A percentile compares a stretch with the other conserved stretches of the same genome.
Conservation (phyloP, 768 basidiomycete genomes). For the Suillus americanus region DNA sequence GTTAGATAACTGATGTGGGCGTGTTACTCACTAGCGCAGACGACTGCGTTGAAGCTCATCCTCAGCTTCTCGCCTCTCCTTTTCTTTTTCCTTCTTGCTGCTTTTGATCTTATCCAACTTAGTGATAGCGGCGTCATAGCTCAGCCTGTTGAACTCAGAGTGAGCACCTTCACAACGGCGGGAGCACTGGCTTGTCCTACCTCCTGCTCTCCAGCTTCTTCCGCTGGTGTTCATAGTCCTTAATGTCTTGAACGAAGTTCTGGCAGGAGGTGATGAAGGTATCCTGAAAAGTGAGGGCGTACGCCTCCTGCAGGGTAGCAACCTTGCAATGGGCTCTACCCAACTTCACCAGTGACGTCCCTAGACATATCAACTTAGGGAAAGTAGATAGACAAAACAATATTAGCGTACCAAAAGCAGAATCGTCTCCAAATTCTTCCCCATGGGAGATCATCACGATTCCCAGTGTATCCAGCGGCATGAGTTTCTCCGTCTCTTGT, state of each 20-base stretch:
- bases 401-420: constrained; percentile 56
- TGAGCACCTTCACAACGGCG: neutral
- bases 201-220: constrained; percentile 89
- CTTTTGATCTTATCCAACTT: constrained; percentile 68
- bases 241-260: constrained; percentile 69
- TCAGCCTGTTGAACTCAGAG: constrained; percentile 46
- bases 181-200: constrained; percentile 36
- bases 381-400: constrained; percentile 8
- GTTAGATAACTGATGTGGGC: neutral
- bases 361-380: constrained; percentile 34
- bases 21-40: constrained; percentile 65
- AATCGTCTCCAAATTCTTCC: constrained; percentile 77
- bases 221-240: constrained; percentile 74
- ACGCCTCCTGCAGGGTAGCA: constrained; percentile 83
- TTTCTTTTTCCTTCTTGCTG: constrained; percentile 82
- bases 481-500: constrained; percentile 65
- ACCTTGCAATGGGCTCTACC: constrained; percentile 86
- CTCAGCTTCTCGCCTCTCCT: constrained; percentile 71
- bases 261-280: constrained; percentile 70
- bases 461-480: constrained; percentile 77
- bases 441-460: constrained; percentile 87
- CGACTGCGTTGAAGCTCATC: constrained; percentile 75
- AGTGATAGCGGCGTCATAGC: constrained; percentile 71
- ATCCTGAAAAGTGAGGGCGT: constrained; percentile 68
- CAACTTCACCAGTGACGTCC: constrained; percentile 67